Base-by-base conservation (phyloP, 345 rosid genomes). In the Arabidopsis arenosa region DNA sequence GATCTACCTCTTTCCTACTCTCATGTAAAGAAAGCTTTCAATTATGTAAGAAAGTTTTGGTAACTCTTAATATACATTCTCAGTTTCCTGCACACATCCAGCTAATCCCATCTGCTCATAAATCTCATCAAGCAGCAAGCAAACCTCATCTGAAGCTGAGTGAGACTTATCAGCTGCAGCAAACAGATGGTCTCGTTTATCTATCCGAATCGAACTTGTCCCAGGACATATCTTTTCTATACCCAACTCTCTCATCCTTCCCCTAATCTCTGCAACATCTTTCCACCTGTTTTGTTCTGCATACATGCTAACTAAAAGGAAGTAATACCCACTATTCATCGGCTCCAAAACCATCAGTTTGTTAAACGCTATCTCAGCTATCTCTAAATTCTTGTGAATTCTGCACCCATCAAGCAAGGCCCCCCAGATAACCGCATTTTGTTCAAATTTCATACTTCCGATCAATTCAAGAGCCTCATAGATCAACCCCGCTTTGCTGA, bases 391-490 rank as follows among this genome's bases (percentile, higher is more conserved):
- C 79, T 76, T 80, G 70, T 91, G 88, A 66, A 88, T 80, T 71
- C 80, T 89, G 63, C 93, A 91, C 18, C 92, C 93, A 33, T 85
- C 80, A 63, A 91, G 72, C 80, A 93, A 74, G 12, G 92, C 83
- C 49, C 96, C 92, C 96, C 97, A 89, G 28, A 93, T 82, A 78
- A 86, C 85, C 11, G 92, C 84, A 67, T 93, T 91, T 43, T 91
- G 86, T 79, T 85, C 72, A 32, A 75, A 37, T 4, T 66, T 73
- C 92, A 91, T 89, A 57, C 59, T 74, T 66, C 70, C 61, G 68
- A 86, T 88, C 81, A 87, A 35, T 36, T 81, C 75, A 5, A 89
- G 70, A 60, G 96, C 97, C 67, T 91, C 91, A 45, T 79, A 81
- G 32, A 91, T 85, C 77, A 88, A 73, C 45, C 97, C 93, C 15